Evolutionary conservation across 306 rosid species (phyloP), one percentile per base, ranked within the genome.

Genomic region (Canavalia gladiata): DNA sequence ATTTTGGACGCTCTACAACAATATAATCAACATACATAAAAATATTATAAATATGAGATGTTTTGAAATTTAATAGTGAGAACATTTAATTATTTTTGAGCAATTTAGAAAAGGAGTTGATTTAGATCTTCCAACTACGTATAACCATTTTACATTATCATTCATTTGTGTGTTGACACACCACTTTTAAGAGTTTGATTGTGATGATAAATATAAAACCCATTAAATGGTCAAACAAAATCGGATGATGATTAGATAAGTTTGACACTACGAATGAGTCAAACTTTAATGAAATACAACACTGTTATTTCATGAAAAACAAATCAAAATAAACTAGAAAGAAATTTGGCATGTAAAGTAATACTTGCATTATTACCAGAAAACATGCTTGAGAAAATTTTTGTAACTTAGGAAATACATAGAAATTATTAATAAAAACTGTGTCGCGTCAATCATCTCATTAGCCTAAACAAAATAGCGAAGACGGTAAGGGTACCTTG

Each of bases 1-100:
- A 12, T 33, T 93, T 90, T 1, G 57, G 25, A 51, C 93, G 96
- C 2, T 93, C 99, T 95, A 84, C 59, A 49, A 80, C 63, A 71
- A 54, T 73, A 73, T 39, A 74, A 57, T 64, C 81, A 71, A 72
- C 42, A 54, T 73, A 34, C 78, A 67, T 64, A 25, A 63, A 39
- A n/a, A 42, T 58, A 45, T 58, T 51, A 18, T 51, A 49, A 51
- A 34, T 52, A 37, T 65, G 33, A n/a, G 9, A 59, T 6, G 25
- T 35, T 8, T 11, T 74, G 68, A 82, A 31, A 54, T 49, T 64
- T 34, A 47, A 69, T n/a, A 7, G 34, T 54, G 12, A 65, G 34
- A n/a, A 75, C 79, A 39, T 41, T 66, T 34, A 12, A 28, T 77
- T 67, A 71, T 51, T 43, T 67, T 67, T 18, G 25, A 18, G 8